Base-by-base conservation (phyloP, 352 stramenopile species). In the Pythium sukuiense region DNA sequence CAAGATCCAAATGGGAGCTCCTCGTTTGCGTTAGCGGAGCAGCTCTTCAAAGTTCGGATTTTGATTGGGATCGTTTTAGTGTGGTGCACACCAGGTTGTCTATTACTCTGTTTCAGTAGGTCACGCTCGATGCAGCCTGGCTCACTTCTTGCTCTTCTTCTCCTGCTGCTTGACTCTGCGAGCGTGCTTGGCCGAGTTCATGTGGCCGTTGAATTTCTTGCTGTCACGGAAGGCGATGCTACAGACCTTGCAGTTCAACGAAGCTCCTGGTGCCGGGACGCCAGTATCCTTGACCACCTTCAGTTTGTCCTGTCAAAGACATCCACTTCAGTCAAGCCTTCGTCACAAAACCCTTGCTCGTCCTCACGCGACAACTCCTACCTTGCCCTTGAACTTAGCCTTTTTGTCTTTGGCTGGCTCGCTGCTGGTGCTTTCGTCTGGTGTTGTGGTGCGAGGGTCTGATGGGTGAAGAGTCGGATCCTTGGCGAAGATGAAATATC, bases 141-240 rank as follows among this genome's bases (percentile, higher is more conserved):
- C 11, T 54, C 20, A 54, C 48, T 54, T 58, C 27, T 37, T 58
- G 32, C 59, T 63, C 55, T 69, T 66, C 33, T 87, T 88, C 54
- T 83, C 86, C n/a, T 79, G 61, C 24, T 74, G 70, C 52, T 91
- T 91, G 11, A 88, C 78, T 57, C 82, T 84, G 53, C 85, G 84
- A 16, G 84, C 79, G 65, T 95, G 86, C 63, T 95, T 95, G 49
- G 81, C 77, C n/a, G 86, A 92, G 69, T 95, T 95, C 69, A 92
- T 83, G 72, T 95, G 86, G 30, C 78, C 84, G 48, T 95, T 95
- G 80, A 86, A 95, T 67, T 92, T 92, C 70, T 90, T 93, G 30
- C 79, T 55, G 58, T 90, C 78, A 11, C 74, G 73, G 53, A 92
- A 95, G 33, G 56, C 72, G 39, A 86, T 62, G 16, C 65, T 60